Conservation (phyloP, 208 protist genomes). For the Kentomonas sorsogonicus region DNA sequence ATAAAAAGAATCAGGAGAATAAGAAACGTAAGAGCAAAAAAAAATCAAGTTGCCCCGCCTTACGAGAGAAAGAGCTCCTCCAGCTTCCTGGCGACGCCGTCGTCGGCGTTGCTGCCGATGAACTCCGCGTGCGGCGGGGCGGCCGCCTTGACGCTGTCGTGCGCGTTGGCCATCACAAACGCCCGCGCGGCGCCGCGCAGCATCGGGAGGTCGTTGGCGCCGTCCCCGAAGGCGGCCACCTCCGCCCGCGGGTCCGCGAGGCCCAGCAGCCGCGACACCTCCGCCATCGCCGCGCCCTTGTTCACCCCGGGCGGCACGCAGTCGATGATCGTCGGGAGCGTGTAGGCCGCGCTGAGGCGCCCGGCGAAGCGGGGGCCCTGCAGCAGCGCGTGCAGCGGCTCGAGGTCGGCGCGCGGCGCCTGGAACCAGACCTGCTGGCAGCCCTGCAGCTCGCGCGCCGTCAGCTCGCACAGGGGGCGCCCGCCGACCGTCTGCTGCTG, state of each 20-base stretch:
- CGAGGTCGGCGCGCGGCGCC: conserved; percentile 10
- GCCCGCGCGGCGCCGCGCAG: conserved; percentile 10
- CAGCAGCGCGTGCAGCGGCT: conserved; percentile 6
- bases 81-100: conserved; percentile 30
- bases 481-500: conserved; percentile 14
- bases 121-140: conserved; percentile 16
- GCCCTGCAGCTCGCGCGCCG: background rate
- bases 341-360: conserved; percentile 6
- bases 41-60: too few relatives aligned
- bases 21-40: too few relatives aligned
- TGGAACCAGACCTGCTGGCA: conserved; percentile 15
- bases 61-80: conserved; percentile 23
- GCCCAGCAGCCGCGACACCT: conserved; percentile 12
- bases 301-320: conserved; percentile 12
- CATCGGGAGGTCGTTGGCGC: conserved; percentile 22
- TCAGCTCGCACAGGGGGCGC: conserved; percentile 18
- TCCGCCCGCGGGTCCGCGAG: background rate
- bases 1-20: too few relatives aligned
- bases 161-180: conserved; percentile 24
- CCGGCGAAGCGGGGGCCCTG: background rate
- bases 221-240: conserved; percentile 17
- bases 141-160: conserved; percentile 14
- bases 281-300: conserved; percentile 18
- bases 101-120: conserved; percentile 22
- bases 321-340: conserved; percentile 19